Percentiles rank a stretch among this genome's conserved stretches.
Evolutionary conservation across 495 filamentous ascomycete genomes (phyloP).

Genomic region (Cercophora samala): DNA sequence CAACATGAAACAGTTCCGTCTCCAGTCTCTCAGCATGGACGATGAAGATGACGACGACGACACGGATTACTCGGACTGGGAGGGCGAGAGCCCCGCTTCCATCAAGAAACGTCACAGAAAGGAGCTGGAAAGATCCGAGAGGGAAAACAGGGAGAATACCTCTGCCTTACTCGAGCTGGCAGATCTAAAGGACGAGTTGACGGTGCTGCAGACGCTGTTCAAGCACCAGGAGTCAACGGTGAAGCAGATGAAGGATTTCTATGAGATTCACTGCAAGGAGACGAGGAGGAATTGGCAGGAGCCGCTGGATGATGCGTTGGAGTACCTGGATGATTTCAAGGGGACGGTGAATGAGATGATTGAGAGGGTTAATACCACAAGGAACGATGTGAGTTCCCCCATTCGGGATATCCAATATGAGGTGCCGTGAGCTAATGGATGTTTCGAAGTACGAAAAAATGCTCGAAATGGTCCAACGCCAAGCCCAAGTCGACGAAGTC

Average conservation of each 20-base stretch:
- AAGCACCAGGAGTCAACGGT: conserved; percentile 54
- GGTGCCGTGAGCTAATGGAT: conserved; percentile 2
- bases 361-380: conserved; percentile 45
- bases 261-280: conserved; percentile 31
- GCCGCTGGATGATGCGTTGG: conserved; percentile 52
- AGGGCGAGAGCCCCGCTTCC: conserved; percentile 41
- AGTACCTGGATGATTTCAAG: conserved; percentile 54
- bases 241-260: conserved; percentile 45
- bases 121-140: conserved; percentile 49
- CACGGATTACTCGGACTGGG: conserved; percentile 41
- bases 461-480: conserved; percentile 65
- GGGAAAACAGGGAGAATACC: conserved; percentile 59
- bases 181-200: conserved; percentile 65
- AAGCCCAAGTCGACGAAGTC: conserved; percentile 66
- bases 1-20: conserved; percentile 61
- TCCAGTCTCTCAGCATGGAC: conserved; percentile 43
- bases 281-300: conserved; percentile 40
- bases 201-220: conserved; percentile 56
- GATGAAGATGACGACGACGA: conserved; percentile 44
- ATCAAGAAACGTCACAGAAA: conserved; percentile 51
- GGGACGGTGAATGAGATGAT: conserved; percentile 58
- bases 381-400: conserved; percentile 39
- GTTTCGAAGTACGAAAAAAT: conserved; percentile 56
- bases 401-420: no score
- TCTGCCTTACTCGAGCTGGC: conserved; percentile 62